phyloP scores from a whole-genome alignment of 2,329 filamentous ascomycete genomes.

The Dendrostoma leiphaemia region DNA sequence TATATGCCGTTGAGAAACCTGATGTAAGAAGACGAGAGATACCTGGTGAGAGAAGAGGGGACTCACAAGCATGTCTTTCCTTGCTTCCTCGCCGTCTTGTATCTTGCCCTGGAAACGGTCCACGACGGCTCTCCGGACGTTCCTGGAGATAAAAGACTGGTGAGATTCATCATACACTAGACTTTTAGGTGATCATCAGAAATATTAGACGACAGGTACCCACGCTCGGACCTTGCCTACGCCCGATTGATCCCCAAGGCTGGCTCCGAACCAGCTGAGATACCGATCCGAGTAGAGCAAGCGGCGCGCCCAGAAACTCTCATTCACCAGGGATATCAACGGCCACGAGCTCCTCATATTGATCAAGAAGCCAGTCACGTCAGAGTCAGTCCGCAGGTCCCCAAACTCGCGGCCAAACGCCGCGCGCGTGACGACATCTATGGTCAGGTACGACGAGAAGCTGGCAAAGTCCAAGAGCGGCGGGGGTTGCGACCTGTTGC shows the following conservation, averaged over 20 bases:
- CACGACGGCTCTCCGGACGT: not conserved
- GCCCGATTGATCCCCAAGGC: slow-evolving; percentile 24
- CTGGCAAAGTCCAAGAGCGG: slow-evolving; percentile 39
- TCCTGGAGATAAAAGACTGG: no score
- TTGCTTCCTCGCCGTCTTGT: slow-evolving; percentile 31
- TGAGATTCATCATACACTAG: no score
- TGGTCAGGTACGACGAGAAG: slow-evolving; percentile 45
- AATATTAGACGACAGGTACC: not conserved
- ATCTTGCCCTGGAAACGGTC: slow-evolving; percentile 24
- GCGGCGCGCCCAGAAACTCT: slow-evolving; percentile 32
- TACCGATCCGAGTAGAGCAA: slow-evolving; percentile 26
- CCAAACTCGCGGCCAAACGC: slow-evolving; percentile 46
- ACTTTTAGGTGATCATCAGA: no score
- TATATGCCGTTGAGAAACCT: not conserved
- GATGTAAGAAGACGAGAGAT: rapidly evolving
- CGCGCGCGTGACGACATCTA: slow-evolving; percentile 49
- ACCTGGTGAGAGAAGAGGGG: no score
- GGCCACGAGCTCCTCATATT: slow-evolving; percentile 21
- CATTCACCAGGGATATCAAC: slow-evolving; percentile 37
- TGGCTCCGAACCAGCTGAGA: slow-evolving; percentile 34
- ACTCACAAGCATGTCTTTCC: slow-evolving; percentile 44
- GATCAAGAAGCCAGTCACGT: slow-evolving; percentile 41
- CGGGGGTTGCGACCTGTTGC: not conserved
- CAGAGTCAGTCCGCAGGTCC: slow-evolving; percentile 39
- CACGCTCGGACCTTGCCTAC: slow-evolving; percentile 27